Base-by-base conservation (phyloP, 148 eudicot genomes). In the Heliosperma pusillum region DNA sequence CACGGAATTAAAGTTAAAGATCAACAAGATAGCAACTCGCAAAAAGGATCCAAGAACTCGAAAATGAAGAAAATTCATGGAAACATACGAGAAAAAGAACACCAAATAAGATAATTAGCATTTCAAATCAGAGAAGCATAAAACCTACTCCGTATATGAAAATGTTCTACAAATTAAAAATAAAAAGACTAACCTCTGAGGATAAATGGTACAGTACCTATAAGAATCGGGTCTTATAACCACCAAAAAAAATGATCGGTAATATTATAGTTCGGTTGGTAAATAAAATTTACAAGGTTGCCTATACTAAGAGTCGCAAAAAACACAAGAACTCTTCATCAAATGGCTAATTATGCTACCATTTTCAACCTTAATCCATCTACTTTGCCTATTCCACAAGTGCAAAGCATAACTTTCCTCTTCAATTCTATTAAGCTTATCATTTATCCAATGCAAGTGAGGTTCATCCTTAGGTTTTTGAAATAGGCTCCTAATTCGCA, bases 311-410 rank as follows among this genome's bases (percentile, higher is more conserved):
- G 77, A 82, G 65, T 87, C 82, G 82, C 93, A 89, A 81, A 87
- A 89, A n/a, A 91, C 58, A 79, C 91, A 88, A 76, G 72, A 75
- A 30, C 63, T 70, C 6, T 78, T 65, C 86, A 88, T 79, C 68
- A 90, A 66, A 11, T 71, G 81, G 29, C 86, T 74, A 20, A 92
- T 83, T n/a, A 93, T 82, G 72, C 96, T 93, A 50, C 91, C 96
- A 60, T 85, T 70, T 82, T 90, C 89, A 17, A 85, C 78, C 65
- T 56, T 12, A n/a, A 90, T 26, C 42, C 58, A 70, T 70, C 82
- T 81, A 75, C 93, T 93, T 85, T 88, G 86, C 79, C 88, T 87
- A 79, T 90, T 90, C 97, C 97, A 93, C 60, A 90, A 82, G 74
- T 93, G 97, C 66, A 93, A 74, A 6, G 89, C 96, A 71, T 82